Evolutionary conservation across 2,329 filamentous ascomycete genomes (phyloP).

Genomic region (Penicillium olsonii): DNA sequence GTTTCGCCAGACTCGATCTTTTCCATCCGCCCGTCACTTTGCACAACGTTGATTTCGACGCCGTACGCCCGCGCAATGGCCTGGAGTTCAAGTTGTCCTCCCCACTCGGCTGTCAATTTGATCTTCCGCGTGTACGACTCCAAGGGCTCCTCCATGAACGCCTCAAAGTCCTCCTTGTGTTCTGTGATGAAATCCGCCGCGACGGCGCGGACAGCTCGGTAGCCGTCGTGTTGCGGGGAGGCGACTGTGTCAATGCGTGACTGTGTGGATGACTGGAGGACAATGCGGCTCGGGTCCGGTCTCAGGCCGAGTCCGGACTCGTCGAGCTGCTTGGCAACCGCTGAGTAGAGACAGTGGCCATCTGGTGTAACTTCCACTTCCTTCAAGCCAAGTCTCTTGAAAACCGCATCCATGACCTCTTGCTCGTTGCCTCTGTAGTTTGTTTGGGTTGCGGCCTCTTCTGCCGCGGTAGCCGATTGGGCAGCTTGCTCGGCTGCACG

Average conservation of each 20-base stretch:
- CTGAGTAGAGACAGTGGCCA: conserved; percentile 92
- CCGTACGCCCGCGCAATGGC: conserved; percentile 80
- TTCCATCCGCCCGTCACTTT: conserved; percentile 76
- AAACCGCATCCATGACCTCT: conserved; percentile 67
- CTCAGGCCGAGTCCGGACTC: conserved; percentile 45
- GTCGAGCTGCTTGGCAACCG: conserved; percentile 79
- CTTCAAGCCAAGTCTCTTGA: conserved; percentile 63
- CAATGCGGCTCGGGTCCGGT: conserved; percentile 39
- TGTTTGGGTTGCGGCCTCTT: conserved; percentile 73
- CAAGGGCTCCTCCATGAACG: conserved; percentile 82
- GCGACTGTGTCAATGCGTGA: conserved; percentile 36
- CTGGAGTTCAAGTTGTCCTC: conserved; percentile 84
- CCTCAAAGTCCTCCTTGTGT: conserved; percentile 77
- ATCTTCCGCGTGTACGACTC: conserved; percentile 74
- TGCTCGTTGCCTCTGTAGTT: conserved; percentile 72
- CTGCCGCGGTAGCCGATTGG: conserved; percentile 64
- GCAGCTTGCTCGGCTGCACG: conserved; percentile 83
- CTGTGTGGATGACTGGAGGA: conserved; percentile 32
- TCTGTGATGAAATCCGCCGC: conserved; percentile 76
- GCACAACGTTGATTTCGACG: conserved; percentile 80
- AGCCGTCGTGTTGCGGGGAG: conserved; percentile 50
- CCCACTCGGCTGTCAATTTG: conserved; percentile 89
- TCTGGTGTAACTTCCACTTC: conserved; percentile 85
- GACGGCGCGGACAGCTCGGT: conserved; percentile 67
- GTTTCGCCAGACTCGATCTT: conserved; percentile 62